Conservation (phyloP, 257 asterid species). For the Eucommia ulmoides region DNA sequence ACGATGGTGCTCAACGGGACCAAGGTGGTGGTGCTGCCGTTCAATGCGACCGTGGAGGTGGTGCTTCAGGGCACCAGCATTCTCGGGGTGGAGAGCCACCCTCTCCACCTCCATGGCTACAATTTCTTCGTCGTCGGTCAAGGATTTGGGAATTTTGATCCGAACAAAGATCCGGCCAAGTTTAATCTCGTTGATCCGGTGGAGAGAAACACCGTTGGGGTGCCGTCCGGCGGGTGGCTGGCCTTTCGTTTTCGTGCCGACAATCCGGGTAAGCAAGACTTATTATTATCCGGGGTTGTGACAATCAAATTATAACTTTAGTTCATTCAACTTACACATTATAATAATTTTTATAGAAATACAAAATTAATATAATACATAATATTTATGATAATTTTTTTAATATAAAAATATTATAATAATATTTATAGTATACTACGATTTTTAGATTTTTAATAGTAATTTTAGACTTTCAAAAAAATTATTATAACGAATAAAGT, state of each 20-base stretch:
- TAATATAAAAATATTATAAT: too few species aligned
- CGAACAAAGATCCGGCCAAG: slow-evolving; percentile 29
- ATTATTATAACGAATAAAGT: too few species aligned
- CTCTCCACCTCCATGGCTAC: slow-evolving; percentile 57
- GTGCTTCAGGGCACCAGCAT: slow-evolving; percentile 61
- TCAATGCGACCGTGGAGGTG: slow-evolving; percentile 39
- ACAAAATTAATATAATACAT: background rate
- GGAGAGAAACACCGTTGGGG: slow-evolving; percentile 45
- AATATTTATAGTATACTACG: background rate
- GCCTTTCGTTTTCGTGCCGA: slow-evolving; percentile 62
- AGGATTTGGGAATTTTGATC: slow-evolving; percentile 55
- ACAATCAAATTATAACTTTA: too few species aligned
- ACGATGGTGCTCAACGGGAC: slow-evolving; percentile 36
- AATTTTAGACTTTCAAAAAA: too few species aligned
- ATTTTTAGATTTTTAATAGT: too few species aligned
- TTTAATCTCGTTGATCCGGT: slow-evolving; percentile 63
- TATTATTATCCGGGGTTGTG: too few species aligned
- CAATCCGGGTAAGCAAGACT: slow-evolving; percentile 44
- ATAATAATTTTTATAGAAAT: too few species aligned
- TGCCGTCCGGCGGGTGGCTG: slow-evolving; percentile 66
- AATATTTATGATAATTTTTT: background rate
- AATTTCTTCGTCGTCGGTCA: slow-evolving; percentile 50
- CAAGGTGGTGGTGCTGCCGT: slow-evolving; percentile 33
- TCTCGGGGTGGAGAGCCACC: slow-evolving; percentile 64
- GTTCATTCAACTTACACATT: too few species aligned